Percentiles rank a stretch among this genome's conserved stretches.
Evolutionary conservation across 768 basidiomycete genomes (phyloP).

Genomic region (Sporobolomyces roseus): DNA sequence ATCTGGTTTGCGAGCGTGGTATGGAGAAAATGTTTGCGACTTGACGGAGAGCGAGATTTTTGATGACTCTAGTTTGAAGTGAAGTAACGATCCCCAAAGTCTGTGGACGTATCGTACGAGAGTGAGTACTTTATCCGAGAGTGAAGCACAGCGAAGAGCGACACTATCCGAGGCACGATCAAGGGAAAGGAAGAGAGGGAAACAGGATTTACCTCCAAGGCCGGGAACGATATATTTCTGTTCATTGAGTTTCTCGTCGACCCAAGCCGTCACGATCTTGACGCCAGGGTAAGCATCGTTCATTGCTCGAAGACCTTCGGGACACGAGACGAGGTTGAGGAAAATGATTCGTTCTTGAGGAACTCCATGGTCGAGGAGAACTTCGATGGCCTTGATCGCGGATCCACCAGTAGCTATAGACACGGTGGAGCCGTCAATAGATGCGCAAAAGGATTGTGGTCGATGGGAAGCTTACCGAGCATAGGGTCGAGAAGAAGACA

Average conservation of each 20-base stretch:
- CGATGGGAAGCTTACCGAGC: conserved; percentile 63
- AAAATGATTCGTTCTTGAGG: conserved; percentile 68
- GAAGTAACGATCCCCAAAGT: conserved; percentile 40
- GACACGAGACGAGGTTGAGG: conserved; percentile 46
- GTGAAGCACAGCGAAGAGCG: no score
- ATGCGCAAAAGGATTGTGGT: not conserved
- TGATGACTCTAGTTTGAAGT: conserved; percentile 16
- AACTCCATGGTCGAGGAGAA: conserved; percentile 84
- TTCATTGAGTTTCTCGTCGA: conserved; percentile 44
- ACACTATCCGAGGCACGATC: not conserved
- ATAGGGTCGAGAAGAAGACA: conserved; percentile 95
- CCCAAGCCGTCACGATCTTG: conserved; percentile 46
- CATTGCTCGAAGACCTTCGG: conserved; percentile 44
- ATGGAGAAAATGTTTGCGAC: no score
- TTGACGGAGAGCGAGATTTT: not conserved
- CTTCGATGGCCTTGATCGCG: conserved; percentile 94
- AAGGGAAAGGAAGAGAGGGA: not conserved
- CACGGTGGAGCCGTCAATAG: not conserved
- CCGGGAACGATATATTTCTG: conserved; percentile 44
- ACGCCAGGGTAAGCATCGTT: conserved; percentile 39
- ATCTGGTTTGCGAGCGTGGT: no score
- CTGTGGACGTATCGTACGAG: no score
- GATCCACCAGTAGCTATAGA: conserved; percentile 84
- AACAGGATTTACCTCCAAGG: conserved; percentile 26
- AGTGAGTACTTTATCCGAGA: no score